These are phyloP conservation scores for Phytophthora cryptogea DNA, from an alignment of 352 stramenopile species.

Conservation along the genomic window DNA sequence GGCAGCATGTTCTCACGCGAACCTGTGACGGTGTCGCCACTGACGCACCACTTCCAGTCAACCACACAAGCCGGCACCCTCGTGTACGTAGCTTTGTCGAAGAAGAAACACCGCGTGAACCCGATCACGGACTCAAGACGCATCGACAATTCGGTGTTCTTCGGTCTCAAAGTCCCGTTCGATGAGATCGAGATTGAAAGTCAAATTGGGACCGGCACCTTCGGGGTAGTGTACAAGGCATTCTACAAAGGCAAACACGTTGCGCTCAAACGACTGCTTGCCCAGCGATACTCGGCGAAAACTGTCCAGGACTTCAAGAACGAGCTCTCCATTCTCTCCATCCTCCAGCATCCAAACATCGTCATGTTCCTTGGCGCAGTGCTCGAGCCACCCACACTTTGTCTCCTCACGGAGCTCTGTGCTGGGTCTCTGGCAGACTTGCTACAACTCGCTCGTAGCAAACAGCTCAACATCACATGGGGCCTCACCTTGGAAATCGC, in stretches of 20 bases:
- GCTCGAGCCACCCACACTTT: constrained; percentile 69
- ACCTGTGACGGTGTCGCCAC: constrained; percentile 60
- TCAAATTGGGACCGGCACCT: constrained; percentile 73
- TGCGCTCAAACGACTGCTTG: constrained; percentile 67
- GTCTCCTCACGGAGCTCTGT: constrained; percentile 75
- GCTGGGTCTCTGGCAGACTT: constrained; percentile 68
- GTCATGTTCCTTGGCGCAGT: constrained; percentile 83
- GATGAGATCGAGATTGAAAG: constrained; percentile 70
- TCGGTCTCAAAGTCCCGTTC: constrained; percentile 67
- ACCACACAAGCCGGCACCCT: constrained; percentile 74
- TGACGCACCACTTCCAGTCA: constrained; percentile 65
- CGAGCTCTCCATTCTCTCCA: constrained; percentile 82
- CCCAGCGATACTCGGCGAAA: constrained; percentile 60
- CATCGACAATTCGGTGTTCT: constrained; percentile 68
- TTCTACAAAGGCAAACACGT: constrained; percentile 77
- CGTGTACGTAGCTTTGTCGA: constrained; percentile 72
- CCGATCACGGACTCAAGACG: constrained; percentile 60
- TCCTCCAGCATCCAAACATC: constrained; percentile 79
- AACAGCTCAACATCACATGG: constrained; percentile 76
- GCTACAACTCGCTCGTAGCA: constrained; percentile 68
- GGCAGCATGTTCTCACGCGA: constrained; percentile 54
- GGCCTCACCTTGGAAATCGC: constrained; percentile 73
- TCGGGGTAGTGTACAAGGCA: constrained; percentile 81
- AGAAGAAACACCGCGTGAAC: constrained; percentile 60
- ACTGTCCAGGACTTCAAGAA: constrained; percentile 77